These are phyloP conservation scores for Xylariaceae sp. DNA, from an alignment of 2,329 filamentous ascomycete species.

Conservation along the genomic window DNA sequence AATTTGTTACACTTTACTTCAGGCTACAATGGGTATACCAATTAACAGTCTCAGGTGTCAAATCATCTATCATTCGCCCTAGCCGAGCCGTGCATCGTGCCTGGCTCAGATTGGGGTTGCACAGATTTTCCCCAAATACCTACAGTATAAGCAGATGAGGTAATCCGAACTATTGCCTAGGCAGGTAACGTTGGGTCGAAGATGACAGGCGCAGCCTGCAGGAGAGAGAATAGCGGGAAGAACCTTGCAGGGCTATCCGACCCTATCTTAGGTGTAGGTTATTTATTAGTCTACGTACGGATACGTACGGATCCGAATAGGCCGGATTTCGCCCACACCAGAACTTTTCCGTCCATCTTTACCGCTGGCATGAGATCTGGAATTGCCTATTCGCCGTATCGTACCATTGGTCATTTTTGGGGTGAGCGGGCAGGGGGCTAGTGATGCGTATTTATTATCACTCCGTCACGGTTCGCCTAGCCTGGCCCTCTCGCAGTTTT, in stretches of 20 bases:
- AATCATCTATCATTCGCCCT: background rate
- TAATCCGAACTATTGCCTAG: background rate
- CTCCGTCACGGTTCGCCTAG: slow-evolving; percentile 32
- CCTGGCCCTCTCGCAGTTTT: slow-evolving; percentile 34
- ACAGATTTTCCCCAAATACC: background rate
- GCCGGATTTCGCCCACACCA: slow-evolving; percentile 10
- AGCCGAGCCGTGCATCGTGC: background rate
- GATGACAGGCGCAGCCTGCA: background rate
- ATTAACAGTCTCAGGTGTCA: too few species aligned
- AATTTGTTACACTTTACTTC: background rate
- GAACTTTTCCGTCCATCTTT: slow-evolving; percentile 3
- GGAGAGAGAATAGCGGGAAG: background rate
- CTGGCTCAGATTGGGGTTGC: background rate
- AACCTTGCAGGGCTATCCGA: background rate
- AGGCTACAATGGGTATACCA: background rate
- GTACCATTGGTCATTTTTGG: too few species aligned
- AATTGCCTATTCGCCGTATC: slow-evolving; percentile 17
- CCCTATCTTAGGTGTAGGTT: background rate
- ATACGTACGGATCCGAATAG: too few species aligned
- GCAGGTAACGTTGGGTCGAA: background rate
- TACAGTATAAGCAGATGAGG: too few species aligned
- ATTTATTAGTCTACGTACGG: slow-evolving; percentile 8
- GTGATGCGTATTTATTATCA: slow-evolving; percentile 13
- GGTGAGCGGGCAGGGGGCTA: too few species aligned
- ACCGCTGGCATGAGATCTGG: slow-evolving; percentile 7